Evolutionary conservation across 768 basidiomycete species (phyloP), one percentile per base, ranked within the genome.

Genomic region (Suillus brevipes): DNA sequence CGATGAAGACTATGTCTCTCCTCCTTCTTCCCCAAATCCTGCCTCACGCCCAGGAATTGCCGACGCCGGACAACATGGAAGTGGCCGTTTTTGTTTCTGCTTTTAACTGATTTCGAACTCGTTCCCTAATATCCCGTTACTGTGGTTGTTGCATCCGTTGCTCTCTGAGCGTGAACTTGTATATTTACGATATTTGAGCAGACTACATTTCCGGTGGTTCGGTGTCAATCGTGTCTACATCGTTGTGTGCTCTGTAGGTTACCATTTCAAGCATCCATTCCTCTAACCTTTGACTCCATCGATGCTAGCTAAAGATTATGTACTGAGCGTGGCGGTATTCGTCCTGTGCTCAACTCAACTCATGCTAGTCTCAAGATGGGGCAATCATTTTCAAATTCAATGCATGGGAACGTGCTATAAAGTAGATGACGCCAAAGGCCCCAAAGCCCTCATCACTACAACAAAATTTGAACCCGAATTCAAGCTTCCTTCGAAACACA

Each of bases 401-500:
- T 49, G 47, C 47, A 25, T 3, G 6, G 14, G 25, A 14, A 25
- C 6, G 47, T 25, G 23, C 23, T 50, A 50, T 50, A 25, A 50
- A 25, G 49, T 8, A 36, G 34, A 8, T 25, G 13, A 23, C 7
- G 14, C 14, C 14, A 6, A 34, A 34, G 34, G 34, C 34, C 5
- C 34, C 34, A 36, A 25, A 25, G 47, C 6, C 47, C 47, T 25
- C 13, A 8, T 13, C n/a, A 6, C 47, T 47, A 47, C 85, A 81
- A 45, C 85, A 90, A 77, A 88, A 58, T 81, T 83, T 76, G 74
- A 81, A 65, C 84, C 90, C 53, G 89, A 89, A 36, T 36, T 36
- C 34, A 8, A 62, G 75, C 47, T 70, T 78, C 67, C 79, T 91
- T 90, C 13, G 13, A 25, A 6, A 25, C 23, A 50, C 14, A 50